These are phyloP conservation scores for Madurella mycetomatis DNA, from an alignment of 2,329 filamentous ascomycete species.

Conservation along the genomic window DNA sequence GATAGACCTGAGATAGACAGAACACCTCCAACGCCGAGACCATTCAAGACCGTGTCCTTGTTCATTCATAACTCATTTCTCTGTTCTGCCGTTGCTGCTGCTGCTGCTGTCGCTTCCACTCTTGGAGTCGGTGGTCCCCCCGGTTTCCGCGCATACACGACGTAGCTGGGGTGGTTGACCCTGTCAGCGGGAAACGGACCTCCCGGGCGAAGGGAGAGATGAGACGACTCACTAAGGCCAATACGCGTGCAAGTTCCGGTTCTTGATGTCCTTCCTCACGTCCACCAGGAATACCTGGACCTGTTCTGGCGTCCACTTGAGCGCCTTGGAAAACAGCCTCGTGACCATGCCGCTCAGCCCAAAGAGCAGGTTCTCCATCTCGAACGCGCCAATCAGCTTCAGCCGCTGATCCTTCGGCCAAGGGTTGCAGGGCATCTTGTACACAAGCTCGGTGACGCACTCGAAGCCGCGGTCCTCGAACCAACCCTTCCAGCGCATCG, in stretches of 20 bases:
- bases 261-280: slow-evolving; percentile 21
- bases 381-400: slow-evolving; percentile 24
- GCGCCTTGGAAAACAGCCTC: slow-evolving; percentile 18
- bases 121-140: not conserved
- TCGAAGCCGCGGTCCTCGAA: slow-evolving; percentile 22
- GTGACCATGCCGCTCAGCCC: slow-evolving; percentile 21
- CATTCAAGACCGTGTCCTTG: too few relatives aligned
- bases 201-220: slow-evolving; percentile 27
- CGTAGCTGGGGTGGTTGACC: slow-evolving; percentile 1
- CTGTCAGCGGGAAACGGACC: not conserved
- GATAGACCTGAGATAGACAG: too few relatives aligned
- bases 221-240: slow-evolving; percentile 22
- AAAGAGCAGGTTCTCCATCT: slow-evolving; percentile 18
- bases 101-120: not conserved
- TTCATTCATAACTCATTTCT: too few relatives aligned
- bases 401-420: slow-evolving; percentile 24
- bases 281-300: slow-evolving; percentile 20
- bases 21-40: too few relatives aligned
- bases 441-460: slow-evolving; percentile 18
- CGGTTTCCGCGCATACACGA: slow-evolving; percentile 14
- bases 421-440: slow-evolving; percentile 22
- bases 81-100: not conserved
- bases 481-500: slow-evolving; percentile 18
- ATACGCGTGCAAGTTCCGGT: slow-evolving; percentile 20
- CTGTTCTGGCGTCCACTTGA: slow-evolving; percentile 21